phyloP scores from a whole-genome alignment of 2,329 filamentous ascomycete genomes.

The Neofusicoccum sp. region DNA sequence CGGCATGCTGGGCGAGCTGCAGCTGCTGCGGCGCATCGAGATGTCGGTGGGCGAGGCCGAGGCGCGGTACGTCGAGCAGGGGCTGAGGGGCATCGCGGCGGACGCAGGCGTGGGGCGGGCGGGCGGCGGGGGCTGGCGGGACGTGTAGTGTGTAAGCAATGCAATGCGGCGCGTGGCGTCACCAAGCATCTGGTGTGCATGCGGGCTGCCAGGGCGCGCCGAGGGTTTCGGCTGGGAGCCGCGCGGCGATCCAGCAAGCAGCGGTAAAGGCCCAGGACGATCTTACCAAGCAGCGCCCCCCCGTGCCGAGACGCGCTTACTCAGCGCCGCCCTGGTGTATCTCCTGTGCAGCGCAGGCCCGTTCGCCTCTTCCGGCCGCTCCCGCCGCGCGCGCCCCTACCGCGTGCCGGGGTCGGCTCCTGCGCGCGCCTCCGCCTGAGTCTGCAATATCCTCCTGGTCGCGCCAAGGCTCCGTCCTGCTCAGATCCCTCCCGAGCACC shows the following conservation, averaged over 20 bases:
- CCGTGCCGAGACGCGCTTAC: background rate
- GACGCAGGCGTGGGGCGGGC: background rate
- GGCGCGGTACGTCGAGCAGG: conserved; percentile 35
- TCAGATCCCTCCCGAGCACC: background rate
- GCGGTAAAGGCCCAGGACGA: background rate
- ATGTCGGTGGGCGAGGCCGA: conserved; percentile 31
- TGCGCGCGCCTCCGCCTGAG: background rate
- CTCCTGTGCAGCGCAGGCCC: background rate
- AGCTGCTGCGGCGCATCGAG: conserved; percentile 34
- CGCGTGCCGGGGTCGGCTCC: background rate
- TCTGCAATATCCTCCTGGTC: background rate
- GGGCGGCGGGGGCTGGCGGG: background rate
- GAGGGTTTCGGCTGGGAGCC: conserved; percentile 2
- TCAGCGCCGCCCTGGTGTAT: background rate
- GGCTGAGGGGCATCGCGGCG: background rate
- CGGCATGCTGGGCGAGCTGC: conserved; percentile 34
- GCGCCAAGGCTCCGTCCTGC: background rate
- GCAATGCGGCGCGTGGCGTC: conserved; percentile 10
- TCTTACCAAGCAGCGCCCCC: background rate
- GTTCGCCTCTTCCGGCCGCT: conserved; percentile 16
- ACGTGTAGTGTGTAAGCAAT: conserved; percentile 14
- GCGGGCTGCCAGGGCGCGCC: conserved; percentile 2
- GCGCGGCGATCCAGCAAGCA: conserved; percentile 1
- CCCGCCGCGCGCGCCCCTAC: background rate
- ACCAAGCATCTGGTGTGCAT: conserved; percentile 3